These are phyloP conservation scores for Vigna hirtella DNA, from an alignment of 306 rosid genomes.

Conservation along the genomic window DNA sequence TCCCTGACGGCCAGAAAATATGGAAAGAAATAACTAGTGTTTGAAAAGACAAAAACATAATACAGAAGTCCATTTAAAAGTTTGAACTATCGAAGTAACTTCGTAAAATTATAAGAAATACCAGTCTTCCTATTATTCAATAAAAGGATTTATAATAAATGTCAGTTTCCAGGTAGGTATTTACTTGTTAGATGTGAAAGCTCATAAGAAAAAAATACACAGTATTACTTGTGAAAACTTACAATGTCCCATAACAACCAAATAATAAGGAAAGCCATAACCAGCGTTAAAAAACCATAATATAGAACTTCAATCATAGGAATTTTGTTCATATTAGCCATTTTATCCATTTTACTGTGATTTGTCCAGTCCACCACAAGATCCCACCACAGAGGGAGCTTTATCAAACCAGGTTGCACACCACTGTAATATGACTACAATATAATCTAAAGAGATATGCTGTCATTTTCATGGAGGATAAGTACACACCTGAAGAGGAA, in stretches of 20 bases:
- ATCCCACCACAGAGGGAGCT: background rate
- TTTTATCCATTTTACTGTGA: background rate
- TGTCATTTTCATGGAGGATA: constrained; percentile 12
- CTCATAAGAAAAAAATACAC: background rate
- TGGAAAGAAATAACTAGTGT: background rate
- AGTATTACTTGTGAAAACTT: background rate
- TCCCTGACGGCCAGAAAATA: constrained; percentile 3
- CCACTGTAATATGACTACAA: background rate
- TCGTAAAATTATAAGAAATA: background rate
- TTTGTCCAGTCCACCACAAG: background rate
- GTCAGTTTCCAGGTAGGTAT: background rate
- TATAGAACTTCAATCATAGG: background rate
- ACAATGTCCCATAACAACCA: background rate
- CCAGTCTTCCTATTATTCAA: constrained; percentile 5
- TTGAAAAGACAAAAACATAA: background rate
- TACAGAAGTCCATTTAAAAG: background rate
- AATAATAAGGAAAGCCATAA: background rate
- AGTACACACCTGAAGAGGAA: constrained; percentile 88
- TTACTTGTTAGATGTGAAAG: background rate
- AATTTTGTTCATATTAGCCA: background rate
- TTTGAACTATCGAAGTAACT: background rate
- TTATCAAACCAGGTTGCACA: background rate
- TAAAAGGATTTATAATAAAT: background rate
- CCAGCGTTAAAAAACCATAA: background rate
- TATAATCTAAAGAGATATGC: constrained; percentile 7